A percentile compares a stretch with the other conserved stretches of the same genome.
Evolutionary conservation across 345 rosid genomes (phyloP).

Genomic region (Pelargonium nanum): DNA sequence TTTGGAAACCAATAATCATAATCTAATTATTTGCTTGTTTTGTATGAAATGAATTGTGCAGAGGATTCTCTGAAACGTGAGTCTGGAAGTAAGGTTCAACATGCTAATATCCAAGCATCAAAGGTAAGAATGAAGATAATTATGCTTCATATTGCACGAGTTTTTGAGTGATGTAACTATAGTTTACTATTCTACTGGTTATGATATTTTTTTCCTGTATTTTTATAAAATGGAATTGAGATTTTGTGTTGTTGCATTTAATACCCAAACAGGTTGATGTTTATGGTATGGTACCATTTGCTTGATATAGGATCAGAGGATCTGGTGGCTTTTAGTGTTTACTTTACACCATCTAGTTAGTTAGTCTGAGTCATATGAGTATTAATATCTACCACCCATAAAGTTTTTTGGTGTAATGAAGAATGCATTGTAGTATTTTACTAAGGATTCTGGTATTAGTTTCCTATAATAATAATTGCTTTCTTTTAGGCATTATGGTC

Average conservation of each 20-base stretch:
- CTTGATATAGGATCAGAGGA: too few relatives aligned
- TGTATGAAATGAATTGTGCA: constrained; percentile 19
- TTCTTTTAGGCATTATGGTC: too few relatives aligned
- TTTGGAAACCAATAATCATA: not conserved
- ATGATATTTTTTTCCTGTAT: not conserved
- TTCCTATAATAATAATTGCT: too few relatives aligned
- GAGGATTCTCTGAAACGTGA: constrained; percentile 95
- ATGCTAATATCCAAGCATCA: constrained; percentile 83
- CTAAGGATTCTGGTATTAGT: too few relatives aligned
- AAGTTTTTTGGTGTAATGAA: too few relatives aligned
- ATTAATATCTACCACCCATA: too few relatives aligned
- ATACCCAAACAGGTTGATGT: too few relatives aligned
- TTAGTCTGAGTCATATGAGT: too few relatives aligned
- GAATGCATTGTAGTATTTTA: too few relatives aligned
- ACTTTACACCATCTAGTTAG: too few relatives aligned
- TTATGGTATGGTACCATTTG: too few relatives aligned
- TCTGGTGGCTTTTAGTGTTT: too few relatives aligned
- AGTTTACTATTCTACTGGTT: not conserved
- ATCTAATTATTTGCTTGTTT: constrained; percentile 6
- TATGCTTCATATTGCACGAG: not conserved
- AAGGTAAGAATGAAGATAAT: constrained; percentile 29
- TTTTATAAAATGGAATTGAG: not conserved
- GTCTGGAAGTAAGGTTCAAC: constrained; percentile 85
- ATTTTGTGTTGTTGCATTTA: not conserved
- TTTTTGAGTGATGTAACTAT: not conserved